Evolutionary conservation across 768 basidiomycete genomes (phyloP), one percentile per base, ranked within the genome.

Genomic region (Vishniacozyma victoriae): DNA sequence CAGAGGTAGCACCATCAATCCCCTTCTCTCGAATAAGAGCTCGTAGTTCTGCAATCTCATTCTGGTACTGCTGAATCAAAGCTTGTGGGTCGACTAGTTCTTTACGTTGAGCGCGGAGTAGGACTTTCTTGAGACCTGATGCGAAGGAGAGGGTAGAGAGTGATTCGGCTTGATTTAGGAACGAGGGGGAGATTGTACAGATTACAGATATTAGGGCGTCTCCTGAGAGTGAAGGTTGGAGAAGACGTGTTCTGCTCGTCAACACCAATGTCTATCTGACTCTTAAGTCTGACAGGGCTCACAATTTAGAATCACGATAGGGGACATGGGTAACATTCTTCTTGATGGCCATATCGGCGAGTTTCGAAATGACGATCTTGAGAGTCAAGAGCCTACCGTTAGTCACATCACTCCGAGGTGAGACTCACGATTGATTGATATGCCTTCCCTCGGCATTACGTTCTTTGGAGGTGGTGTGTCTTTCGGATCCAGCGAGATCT

Each of bases 121-220:
- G 82, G 33, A 96, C 92, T 57, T 80, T 83, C 78, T 92, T 93
- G 60, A 93, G 85, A 37, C 91, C 78, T 57, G 84, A 85, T 2
- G 93, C 93, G 64, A 99, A 97, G 33, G 84, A 80, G 16, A 97
- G 75, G 0, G 93, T 99, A 55, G 84, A 89, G 44, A 83, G 82
- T 5, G 83, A 87, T 74, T 97, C 93, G 6, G 81, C 76, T 5
- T 92, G 76, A 15, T 90, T 90, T 39, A 75, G 73, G 1, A 76
- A 69, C 41, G 91, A 87, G 0, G 93, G 90, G 62, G 92, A 93
- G 67, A 97, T 80, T 0, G 93, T 97, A 70, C 92, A 95, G 44
- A 97, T 85, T 14, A 99, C 92, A 35, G 87, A 90, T 44, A 99
- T 92, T 6, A 90, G 82, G 18, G 93, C 92, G 68, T 97, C 89